phyloP scores from a whole-genome alignment of 768 basidiomycete species.

The Macrocybe gigantea region DNA sequence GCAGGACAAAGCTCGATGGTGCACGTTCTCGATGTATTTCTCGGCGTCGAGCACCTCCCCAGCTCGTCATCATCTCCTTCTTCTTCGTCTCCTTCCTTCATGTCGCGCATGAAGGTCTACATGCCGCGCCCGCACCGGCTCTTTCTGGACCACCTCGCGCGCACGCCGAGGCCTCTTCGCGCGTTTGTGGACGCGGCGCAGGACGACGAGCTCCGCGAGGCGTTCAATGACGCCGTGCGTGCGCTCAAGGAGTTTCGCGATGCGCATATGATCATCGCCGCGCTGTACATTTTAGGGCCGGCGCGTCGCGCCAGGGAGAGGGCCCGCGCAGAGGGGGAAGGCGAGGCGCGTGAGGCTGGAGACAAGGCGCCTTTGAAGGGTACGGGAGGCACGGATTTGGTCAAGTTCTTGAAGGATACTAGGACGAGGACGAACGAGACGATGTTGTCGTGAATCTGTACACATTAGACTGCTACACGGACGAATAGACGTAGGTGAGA shows the following conservation, averaged over 20 bases:
- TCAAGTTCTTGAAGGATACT: slow-evolving; percentile 69
- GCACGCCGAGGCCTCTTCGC: slow-evolving; percentile 57
- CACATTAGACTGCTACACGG: no score
- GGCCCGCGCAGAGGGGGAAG: slow-evolving; percentile 13
- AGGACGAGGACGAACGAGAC: slow-evolving; percentile 59
- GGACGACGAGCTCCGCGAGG: slow-evolving; percentile 30
- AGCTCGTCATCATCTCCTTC: slow-evolving; percentile 9
- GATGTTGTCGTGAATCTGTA: slow-evolving; percentile 5
- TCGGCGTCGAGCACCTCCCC: slow-evolving; percentile 57
- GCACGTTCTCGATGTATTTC: slow-evolving; percentile 67
- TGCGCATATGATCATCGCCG: slow-evolving; percentile 69
- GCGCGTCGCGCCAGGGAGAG: slow-evolving; percentile 31
- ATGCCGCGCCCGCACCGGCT: slow-evolving; percentile 80
- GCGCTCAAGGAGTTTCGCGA: slow-evolving; percentile 73
- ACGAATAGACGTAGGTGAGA: no score
- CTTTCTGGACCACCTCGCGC: slow-evolving; percentile 65
- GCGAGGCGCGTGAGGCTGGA: slow-evolving; percentile 8
- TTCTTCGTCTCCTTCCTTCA: slow-evolving; percentile 34
- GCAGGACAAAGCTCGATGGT: slow-evolving; percentile 81
- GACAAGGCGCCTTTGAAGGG: slow-evolving; percentile 39
- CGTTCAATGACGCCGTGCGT: slow-evolving; percentile 61
- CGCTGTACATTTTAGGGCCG: slow-evolving; percentile 72
- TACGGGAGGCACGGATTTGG: slow-evolving; percentile 75
- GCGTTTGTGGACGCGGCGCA: slow-evolving; percentile 34
- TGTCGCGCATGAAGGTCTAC: slow-evolving; percentile 71